A percentile compares a stretch with the other conserved stretches of the same genome.
Evolutionary conservation across 1,284 basidiomycete genomes (phyloP).

Genomic region (Apiotrichum mycotoxinovorans): DNA sequence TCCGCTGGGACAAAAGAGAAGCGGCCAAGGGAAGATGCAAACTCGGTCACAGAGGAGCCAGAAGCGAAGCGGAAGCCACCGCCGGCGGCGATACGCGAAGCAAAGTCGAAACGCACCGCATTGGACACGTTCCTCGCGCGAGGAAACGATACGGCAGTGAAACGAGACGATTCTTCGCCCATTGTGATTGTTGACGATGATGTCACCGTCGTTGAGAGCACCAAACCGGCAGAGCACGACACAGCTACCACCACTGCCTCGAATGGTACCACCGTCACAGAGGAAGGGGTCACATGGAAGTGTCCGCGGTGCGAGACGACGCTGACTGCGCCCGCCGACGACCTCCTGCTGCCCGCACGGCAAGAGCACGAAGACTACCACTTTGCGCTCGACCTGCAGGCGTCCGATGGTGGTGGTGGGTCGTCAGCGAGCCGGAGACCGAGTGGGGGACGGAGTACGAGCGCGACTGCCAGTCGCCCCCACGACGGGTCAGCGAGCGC

Average conservation of each 20-base stretch:
- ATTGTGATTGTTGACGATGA: not conserved
- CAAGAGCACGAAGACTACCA: slow-evolving; percentile 83
- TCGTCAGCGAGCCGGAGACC: not conserved
- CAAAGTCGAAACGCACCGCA: slow-evolving; percentile 22
- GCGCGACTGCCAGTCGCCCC: not conserved
- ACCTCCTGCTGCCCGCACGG: slow-evolving; percentile 50
- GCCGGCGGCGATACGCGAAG: slow-evolving; percentile 24
- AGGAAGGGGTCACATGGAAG: slow-evolving; percentile 15
- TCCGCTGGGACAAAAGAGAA: slow-evolving; percentile 3
- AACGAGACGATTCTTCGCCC: not conserved
- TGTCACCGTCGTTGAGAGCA: too few species aligned
- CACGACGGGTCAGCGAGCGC: not conserved
- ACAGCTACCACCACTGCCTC: not conserved
- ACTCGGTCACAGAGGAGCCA: slow-evolving; percentile 8
- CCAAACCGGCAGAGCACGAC: not conserved
- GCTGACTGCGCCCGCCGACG: slow-evolving; percentile 13
- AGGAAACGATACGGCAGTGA: not conserved
- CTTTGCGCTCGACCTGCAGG: slow-evolving; percentile 69
- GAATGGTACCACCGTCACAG: not conserved
- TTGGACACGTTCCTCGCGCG: slow-evolving; percentile 31
- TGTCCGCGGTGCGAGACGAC: slow-evolving; percentile 30
- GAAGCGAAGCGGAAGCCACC: slow-evolving; percentile 28
- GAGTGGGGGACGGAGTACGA: not conserved
- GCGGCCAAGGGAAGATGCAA: not conserved
- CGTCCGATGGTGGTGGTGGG: slow-evolving; percentile 22